Evolutionary conservation across 108 stramenopile species (phyloP), one percentile per base, ranked within the genome.

Genomic region (Thalassiosira profunda): DNA sequence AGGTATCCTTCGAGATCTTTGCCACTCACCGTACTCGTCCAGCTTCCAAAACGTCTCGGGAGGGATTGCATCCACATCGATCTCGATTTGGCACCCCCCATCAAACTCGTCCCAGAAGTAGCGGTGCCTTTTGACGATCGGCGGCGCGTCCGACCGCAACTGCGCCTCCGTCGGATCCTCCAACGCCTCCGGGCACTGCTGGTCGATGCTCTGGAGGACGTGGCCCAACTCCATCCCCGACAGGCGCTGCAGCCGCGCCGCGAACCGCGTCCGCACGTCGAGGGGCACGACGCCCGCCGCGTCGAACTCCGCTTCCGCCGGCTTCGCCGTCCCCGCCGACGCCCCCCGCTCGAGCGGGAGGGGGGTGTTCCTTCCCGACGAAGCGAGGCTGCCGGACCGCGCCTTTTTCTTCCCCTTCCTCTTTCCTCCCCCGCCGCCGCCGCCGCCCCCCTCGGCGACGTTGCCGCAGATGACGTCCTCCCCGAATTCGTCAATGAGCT

Each of bases 11-110:
- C 47, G 12, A 48, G 47, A 9, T 37, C 33, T 29, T 57, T 34
- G 30, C 33, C 55, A 8, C n/a, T n/a, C n/a, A n/a, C n/a, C 72
- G 46, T 84, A 94, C 18, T 67, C 48, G 58, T 92, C 86, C 21
- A 98, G 63, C 20, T 88, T 82, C 41, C 67, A 76, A 78, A 98
- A 98, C n/a, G 85, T 79, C 4, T 79, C 59, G 4, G 86, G 43
- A 8, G 89, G 84, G 9, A 98, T 86, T 18, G 61, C 76, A 76
- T 98, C 97, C 21, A 97, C 77, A 65, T 97, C 96, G 43, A 98
- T 86, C 82, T 97, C 95, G 23, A 97, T 79, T 35, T 91, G 81
- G 33, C 62, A 66, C 4, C 80, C 80, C n/a, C 77, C 77, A 53
- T 79, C 77, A 60, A 71, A 79, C 34, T 63, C 51, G 48, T 79